These are phyloP conservation scores for Monosporozyma aerobia DNA, from an alignment of 805 yeast species.

Conservation along the genomic window DNA sequence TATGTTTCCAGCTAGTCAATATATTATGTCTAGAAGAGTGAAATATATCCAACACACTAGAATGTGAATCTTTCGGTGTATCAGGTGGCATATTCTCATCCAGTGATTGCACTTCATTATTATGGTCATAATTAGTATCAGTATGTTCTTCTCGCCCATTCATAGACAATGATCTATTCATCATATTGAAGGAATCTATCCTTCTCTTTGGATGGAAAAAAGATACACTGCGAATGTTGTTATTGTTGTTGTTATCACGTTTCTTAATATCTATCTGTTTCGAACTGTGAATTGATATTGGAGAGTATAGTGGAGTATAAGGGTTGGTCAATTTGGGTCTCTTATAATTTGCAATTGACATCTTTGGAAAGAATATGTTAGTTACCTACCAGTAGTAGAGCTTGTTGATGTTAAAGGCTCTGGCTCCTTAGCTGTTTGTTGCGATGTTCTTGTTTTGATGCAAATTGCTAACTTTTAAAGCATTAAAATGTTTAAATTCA, in stretches of 20 bases:
- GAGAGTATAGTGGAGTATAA: conserved; percentile 12
- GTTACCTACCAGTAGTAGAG: not conserved
- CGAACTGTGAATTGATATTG: conserved; percentile 14
- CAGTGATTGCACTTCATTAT: not conserved
- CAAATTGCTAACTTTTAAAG: too few species aligned
- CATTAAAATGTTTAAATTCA: not conserved
- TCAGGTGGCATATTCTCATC: not conserved
- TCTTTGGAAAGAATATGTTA: not conserved
- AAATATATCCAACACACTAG: not conserved
- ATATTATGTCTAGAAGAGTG: not conserved
- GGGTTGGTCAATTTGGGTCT: conserved; percentile 10
- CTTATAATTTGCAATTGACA: conserved; percentile 14
- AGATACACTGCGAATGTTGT: conserved; percentile 6
- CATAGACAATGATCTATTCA: not conserved
- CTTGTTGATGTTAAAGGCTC: not conserved
- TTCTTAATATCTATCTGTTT: conserved; percentile 3
- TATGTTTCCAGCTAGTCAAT: not conserved
- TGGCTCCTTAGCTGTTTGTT: not conserved
- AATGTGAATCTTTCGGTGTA: not conserved
- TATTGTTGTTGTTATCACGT: not conserved
- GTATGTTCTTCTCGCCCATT: not conserved
- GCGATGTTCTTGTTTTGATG: not conserved
- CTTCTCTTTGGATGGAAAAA: conserved; percentile 18
- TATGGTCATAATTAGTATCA: not conserved
- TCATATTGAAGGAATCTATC: conserved; percentile 5